Conservation (phyloP, 2,329 filamentous ascomycete genomes). For the Lecanosticta acicola region DNA sequence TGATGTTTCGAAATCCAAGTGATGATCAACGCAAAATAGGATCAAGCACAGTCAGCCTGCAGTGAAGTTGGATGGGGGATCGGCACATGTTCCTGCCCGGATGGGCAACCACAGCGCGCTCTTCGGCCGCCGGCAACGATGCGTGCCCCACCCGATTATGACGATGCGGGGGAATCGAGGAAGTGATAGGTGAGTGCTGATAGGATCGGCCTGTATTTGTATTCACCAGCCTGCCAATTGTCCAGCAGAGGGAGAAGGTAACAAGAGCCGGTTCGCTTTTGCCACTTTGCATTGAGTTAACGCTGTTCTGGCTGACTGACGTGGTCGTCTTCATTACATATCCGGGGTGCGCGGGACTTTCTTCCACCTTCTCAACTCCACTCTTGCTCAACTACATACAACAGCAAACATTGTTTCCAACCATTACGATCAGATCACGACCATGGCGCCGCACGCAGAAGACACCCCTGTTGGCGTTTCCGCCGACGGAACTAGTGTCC, state of each 20-base stretch:
- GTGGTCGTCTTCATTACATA: not conserved
- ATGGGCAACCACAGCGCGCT: not conserved
- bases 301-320: no score
- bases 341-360: no score
- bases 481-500: slow-evolving; percentile 24
- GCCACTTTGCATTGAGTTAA: not conserved
- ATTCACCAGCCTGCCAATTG: no score
- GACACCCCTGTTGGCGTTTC: slow-evolving; percentile 15
- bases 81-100: not conserved
- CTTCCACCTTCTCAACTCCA: no score
- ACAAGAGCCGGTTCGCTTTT: not conserved
- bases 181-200: not conserved
- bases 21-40: no score
- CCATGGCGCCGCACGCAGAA: slow-evolving; percentile 33
- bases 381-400: not conserved
- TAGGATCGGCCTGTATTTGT: not conserved
- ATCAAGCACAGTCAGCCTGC: not conserved
- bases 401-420: no score
- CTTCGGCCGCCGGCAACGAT: not conserved
- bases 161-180: not conserved
- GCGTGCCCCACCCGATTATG: not conserved
- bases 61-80: not conserved
- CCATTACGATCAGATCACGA: no score
- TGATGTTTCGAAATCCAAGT: no score
- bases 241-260: not conserved